Base-by-base conservation (phyloP, 495 filamentous ascomycete species). In the Cryomyces minteri region DNA sequence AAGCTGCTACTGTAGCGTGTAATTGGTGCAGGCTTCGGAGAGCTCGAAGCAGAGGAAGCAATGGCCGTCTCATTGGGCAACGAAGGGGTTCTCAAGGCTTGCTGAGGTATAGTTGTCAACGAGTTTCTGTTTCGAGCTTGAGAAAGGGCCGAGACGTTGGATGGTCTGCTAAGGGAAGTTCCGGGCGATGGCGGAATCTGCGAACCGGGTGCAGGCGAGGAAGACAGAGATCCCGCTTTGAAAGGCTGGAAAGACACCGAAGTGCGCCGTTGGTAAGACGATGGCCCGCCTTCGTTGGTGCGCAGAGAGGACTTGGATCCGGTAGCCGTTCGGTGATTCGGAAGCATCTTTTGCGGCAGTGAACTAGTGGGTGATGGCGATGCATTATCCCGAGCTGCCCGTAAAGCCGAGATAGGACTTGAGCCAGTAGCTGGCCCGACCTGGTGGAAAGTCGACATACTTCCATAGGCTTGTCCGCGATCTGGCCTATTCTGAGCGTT, bases 221-320 rank as follows among this genome's bases (percentile, higher is more conserved):
- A 82, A 11, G 87, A 92, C 12, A 98, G 70, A 14, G 88, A 87
- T 6, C 87, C 84, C 5, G 88, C 84, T 63, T 96, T 98, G 64
- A 98, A 98, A 1, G 88, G 81, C 56, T 87, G 82, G 56, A 94
- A 94, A 2, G 88, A 94, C 11, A 94, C 73, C 0, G 88, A 96
- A 7, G 84, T 74, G n/a, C 88, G 77, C 50, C 83, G 70, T 41
- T 72, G 64, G 49, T 54, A 76, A 54, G 61, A 14, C 7, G 58
- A 39, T 28, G 55, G 67, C 43, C 46, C 67, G 34, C 71, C 68
- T 48, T 78, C 76, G 40, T 61, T 56, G 31, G 71, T 70, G 25
- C 71, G 67, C 39, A 74, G 61, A 43, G 76, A 79, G 41, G 76
- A 69, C 41, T 76, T 74, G 25, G 77, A 77, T 25, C 67, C 65